Evolutionary conservation across 1,139 yeast genomes (phyloP), one percentile per base, ranked within the genome.

Genomic region (Meyerozyma sp.): DNA sequence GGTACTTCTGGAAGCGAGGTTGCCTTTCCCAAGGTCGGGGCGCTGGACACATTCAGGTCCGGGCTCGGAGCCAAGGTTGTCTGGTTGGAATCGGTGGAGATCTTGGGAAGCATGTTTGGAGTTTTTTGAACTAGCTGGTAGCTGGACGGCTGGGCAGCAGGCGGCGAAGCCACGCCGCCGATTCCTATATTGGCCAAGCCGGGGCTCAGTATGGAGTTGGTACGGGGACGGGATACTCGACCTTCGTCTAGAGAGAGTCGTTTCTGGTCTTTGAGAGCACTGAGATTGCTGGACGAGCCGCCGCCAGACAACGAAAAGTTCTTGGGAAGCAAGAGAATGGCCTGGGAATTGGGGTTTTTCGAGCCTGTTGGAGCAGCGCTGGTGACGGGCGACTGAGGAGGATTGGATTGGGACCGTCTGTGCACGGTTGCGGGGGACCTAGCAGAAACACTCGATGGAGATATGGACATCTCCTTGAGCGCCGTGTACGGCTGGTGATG

Each of bases 261-360:
- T 46, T 69, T 68, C 43, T 46, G 45, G 16, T 46, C 42, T 13
- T 9, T 11, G 25, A 35, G 44, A 10, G 48, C 41, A 34, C 48
- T 54, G 51, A 44, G 49, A 26, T 46, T 34, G 20, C 38, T 40
- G 6, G 54, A 40, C 20, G 36, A 43, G 4, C 49, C 44, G 3
- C 57, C 58, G 2, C 57, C 53, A 1, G 66, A 59, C 14, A 69
- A 55, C 3, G 77, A 66, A 47, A 72, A 73, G 50, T 73, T 73
- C 53, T 69, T 73, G 1, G 79, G 79, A 35, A 73, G 57, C 32
- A 73, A 58, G 41, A 73, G 60, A 8, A 73, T 72, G 8, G 77
- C 77, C 45, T 65, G 70, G 10, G 62, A 52, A 42, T 53, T 55
- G 14, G 26, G 43, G 44, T 29, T 50, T 42, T 48, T 52, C 20